These are phyloP conservation scores for Zea mays DNA, from an alignment of 176 grass and related monocot species.

Conservation along the genomic window Zm-B73-REFERENCE-NAM-5.0 NC_050098.1:43123501-43124000, in stretches of 20 bases:
- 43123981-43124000: conserved; percentile 63
- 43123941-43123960: conserved; percentile 83
- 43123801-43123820: conserved; percentile 7
- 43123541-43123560: background rate
- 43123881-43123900: conserved; percentile 31
- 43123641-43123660: background rate
- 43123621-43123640: background rate
- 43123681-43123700: background rate
- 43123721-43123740: conserved; percentile 5
- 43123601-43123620: background rate
- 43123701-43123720: background rate
- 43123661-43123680: background rate
- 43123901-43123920: conserved; percentile 35
- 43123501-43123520: background rate
- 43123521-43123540: background rate
- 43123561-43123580: background rate
- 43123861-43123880: background rate
- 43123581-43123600: background rate
- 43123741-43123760: background rate
- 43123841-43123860: conserved; percentile 17
- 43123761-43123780: conserved; percentile 9
- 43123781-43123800: conserved; percentile 23
- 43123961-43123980: conserved; percentile 56
- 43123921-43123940: conserved; percentile 64
- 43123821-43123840: conserved; percentile 15